phyloP scores from a whole-genome alignment of 2,329 filamentous ascomycete genomes.

The Leptodontidium sp. region DNA sequence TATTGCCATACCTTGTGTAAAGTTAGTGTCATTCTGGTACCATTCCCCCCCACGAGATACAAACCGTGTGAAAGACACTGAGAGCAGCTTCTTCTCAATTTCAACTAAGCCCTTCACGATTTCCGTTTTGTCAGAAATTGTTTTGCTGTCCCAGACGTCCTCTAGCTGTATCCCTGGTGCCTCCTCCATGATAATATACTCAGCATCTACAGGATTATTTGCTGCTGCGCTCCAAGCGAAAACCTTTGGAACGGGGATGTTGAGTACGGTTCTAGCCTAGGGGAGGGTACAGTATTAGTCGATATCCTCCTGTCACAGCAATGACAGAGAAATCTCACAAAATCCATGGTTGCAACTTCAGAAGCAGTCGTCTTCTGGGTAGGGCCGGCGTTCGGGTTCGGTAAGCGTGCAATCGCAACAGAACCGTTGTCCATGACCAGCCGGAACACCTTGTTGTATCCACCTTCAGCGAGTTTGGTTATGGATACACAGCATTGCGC shows the following conservation, averaged over 20 bases:
- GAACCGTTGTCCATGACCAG: conserved; percentile 44
- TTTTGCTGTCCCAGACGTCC: conserved; percentile 45
- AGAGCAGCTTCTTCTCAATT: conserved; percentile 50
- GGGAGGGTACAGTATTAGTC: too few species aligned
- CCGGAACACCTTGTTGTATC: conserved; percentile 51
- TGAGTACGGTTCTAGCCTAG: conserved; percentile 38
- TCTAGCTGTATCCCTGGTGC: conserved; percentile 45
- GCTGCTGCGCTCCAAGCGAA: conserved; percentile 34
- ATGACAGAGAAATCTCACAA: conserved; percentile 30
- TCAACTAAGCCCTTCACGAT: conserved; percentile 48
- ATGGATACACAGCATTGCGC: conserved; percentile 48
- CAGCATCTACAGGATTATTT: conserved; percentile 42
- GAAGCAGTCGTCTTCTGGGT: conserved; percentile 36
- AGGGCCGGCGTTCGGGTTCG: conserved; percentile 36
- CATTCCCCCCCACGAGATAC: not conserved
- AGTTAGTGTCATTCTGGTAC: too few species aligned
- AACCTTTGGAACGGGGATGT: conserved; percentile 37
- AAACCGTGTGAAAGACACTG: conserved; percentile 48
- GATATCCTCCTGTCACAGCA: too few species aligned
- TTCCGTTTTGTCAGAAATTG: conserved; percentile 40
- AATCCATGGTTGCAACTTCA: conserved; percentile 42
- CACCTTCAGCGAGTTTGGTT: conserved; percentile 49
- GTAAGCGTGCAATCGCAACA: conserved; percentile 42
- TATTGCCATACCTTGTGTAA: conserved; percentile 47
- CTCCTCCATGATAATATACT: conserved; percentile 53